A percentile compares a stretch with the other conserved stretches of the same genome.
phyloP scores from a whole-genome alignment of 2,329 filamentous ascomycete genomes.

The Purpureocillium takamizusanense region DNA sequence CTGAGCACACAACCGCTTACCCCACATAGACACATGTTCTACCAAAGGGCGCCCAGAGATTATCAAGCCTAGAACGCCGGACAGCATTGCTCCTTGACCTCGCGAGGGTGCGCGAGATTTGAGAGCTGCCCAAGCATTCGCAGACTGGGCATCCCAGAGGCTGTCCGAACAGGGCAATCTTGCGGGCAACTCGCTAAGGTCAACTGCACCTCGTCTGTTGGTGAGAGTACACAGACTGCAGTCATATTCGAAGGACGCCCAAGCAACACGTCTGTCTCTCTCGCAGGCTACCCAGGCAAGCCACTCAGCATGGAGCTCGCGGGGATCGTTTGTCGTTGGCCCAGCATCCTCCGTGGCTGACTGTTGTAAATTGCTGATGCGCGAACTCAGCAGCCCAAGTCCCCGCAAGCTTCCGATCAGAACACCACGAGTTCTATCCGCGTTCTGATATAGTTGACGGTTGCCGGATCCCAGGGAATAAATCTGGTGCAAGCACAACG shows the following conservation, averaged over 20 bases:
- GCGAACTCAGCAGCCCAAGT: constrained; percentile 15
- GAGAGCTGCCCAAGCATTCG: constrained; percentile 16
- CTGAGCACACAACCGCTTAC: constrained; percentile 17
- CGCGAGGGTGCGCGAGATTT: constrained; percentile 4
- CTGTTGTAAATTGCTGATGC: constrained; percentile 2
- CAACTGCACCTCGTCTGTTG: constrained; percentile 16
- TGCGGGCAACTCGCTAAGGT: constrained; percentile 17
- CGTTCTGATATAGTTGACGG: constrained; percentile 18
- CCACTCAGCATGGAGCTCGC: constrained; percentile 11
- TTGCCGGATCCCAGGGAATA: constrained; percentile 22
- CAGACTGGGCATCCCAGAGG: constrained; percentile 19
- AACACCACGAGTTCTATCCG: constrained; percentile 16
- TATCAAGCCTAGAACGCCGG: constrained; percentile 2
- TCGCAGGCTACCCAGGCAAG: constrained; percentile 14
- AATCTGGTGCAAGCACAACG: constrained; percentile 20
- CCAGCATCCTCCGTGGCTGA: constrained; percentile 1
- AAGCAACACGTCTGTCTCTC: constrained; percentile 14
- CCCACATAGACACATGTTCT: constrained; percentile 15
- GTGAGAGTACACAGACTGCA: constrained; percentile 21
- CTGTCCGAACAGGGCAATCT: constrained; percentile 17
- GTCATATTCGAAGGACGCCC: constrained; percentile 23
- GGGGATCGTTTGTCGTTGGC: not conserved
- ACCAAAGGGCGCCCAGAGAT: constrained; percentile 4
- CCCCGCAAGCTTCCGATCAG: constrained; percentile 18
- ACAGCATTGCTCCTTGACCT: constrained; percentile 5